Evolutionary conservation across 345 rosid species (phyloP).

Genomic region (Gossypium herbaceum): DNA sequence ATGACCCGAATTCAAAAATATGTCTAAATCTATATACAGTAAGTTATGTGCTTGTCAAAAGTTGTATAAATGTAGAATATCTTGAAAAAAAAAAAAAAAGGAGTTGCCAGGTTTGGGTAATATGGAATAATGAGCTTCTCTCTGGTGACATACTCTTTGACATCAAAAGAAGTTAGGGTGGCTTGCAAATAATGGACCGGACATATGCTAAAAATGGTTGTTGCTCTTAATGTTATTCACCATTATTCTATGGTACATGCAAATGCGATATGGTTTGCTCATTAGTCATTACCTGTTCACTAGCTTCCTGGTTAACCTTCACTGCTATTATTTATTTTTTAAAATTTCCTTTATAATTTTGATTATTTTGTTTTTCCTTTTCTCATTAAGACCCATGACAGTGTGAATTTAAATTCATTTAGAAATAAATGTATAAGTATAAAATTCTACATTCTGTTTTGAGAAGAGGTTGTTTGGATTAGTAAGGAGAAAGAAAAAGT

Average conservation of each 20-base stretch:
- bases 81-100: neutral
- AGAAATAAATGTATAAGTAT: neutral
- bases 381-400: neutral
- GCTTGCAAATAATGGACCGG: neutral
- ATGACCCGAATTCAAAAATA: neutral
- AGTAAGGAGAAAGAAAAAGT: neutral
- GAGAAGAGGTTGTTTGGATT: neutral
- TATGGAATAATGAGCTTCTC: neutral
- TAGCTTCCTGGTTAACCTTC: neutral
- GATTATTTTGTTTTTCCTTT: neutral
- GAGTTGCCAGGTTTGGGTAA: neutral
- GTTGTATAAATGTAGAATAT: neutral
- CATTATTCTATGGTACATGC: neutral
- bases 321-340: neutral
- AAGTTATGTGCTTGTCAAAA: neutral
- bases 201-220: neutral
- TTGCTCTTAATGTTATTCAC: neutral
- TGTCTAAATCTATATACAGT: neutral
- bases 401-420: neutral
- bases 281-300: neutral
- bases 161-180: neutral
- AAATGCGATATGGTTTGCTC: neutral
- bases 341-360: neutral
- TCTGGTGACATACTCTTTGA: neutral
- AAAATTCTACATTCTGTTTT: neutral